Conservation (phyloP, 73 alveolate species). For the Urostyla sp. region DNA sequence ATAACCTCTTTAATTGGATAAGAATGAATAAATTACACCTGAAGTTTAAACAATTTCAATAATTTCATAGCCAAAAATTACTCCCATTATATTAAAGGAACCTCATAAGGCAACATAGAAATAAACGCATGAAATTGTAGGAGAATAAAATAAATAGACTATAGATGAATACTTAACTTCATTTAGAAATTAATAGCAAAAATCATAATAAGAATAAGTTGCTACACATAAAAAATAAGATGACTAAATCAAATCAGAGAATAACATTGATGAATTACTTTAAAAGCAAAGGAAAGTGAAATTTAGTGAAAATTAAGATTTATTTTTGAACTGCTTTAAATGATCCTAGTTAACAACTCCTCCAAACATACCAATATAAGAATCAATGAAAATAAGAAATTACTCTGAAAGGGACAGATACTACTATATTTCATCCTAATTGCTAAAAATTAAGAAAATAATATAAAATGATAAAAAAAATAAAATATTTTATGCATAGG, state of each 20-base stretch:
- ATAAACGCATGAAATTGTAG: too few species aligned
- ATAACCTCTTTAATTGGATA: too few species aligned
- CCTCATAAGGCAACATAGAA: too few species aligned
- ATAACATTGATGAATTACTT: background rate
- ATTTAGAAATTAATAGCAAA: background rate
- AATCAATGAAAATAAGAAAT: slow-evolving; percentile 22
- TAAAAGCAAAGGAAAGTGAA: slow-evolving; percentile 8
- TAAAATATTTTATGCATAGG: slow-evolving; percentile 1
- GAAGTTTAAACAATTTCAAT: too few species aligned
- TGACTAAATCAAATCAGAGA: too few species aligned
- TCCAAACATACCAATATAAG: slow-evolving; percentile 40
- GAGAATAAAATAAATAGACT: background rate
- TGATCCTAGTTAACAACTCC: slow-evolving; percentile 35
- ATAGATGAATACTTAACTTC: background rate
- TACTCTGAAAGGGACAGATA: slow-evolving; percentile 46
- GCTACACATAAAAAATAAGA: background rate
- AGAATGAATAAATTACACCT: too few species aligned
- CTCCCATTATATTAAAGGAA: too few species aligned
- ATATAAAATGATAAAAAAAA: slow-evolving; percentile 32
- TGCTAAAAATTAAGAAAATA: slow-evolving; percentile 30
- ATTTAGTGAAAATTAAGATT: slow-evolving; percentile 24
- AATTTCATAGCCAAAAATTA: too few species aligned
- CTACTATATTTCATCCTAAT: slow-evolving; percentile 10
- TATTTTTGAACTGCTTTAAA: slow-evolving; percentile 29
- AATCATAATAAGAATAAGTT: background rate